Evolutionary conservation across 116 monocot species (phyloP), one percentile per base, ranked within the genome.

Genomic region (Thalassia testudinum): DNA sequence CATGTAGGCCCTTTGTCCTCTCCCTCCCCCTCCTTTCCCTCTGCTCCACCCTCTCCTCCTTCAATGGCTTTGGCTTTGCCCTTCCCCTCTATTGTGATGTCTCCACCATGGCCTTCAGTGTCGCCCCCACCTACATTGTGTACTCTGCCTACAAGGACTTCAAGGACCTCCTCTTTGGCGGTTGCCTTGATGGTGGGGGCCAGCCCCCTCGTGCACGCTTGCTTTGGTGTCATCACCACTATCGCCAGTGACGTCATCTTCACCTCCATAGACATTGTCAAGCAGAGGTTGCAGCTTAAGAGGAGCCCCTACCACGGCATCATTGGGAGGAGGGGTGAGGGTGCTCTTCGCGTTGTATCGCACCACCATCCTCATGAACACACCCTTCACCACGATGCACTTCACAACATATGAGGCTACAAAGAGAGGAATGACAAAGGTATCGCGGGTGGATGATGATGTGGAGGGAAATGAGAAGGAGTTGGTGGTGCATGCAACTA

Each of bases 361-460:
- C 54, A 95, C 95, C 17, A 97, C 95, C 20, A 88, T 89, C 61
- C 51, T 97, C 50, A 97, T 97, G 95, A 97, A 97, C 37, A 89
- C 95, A 7, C 95, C 95, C n/a, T 97, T 76, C 63, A 97, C 95
- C 11, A 89, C 95, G 0, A 81, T 97, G 26, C 81, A 97, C 58
- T 97, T 97, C 25, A 78, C 95, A 4, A 85, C 95, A 1, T 97
- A 97, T 23, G 95, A 95, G 74, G 95, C 95, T 1, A 66, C 76
- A 0, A 95, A 95, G 76, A 70, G 73, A 55, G 80, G 63, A 50
- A 19, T 97, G 43, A 42, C 42, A 30, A 71, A 70, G 64, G 27
- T 83, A 14, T 70, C 72, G 1, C 60, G 76, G 8, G 69, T 62
- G 10, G 72, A 27, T 1, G 74, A 68, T n/a, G 47, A 37, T 17